These are phyloP conservation scores for Fusarium annulatum DNA, from an alignment of 2,329 filamentous ascomycete genomes.

Conservation along the genomic window DNA sequence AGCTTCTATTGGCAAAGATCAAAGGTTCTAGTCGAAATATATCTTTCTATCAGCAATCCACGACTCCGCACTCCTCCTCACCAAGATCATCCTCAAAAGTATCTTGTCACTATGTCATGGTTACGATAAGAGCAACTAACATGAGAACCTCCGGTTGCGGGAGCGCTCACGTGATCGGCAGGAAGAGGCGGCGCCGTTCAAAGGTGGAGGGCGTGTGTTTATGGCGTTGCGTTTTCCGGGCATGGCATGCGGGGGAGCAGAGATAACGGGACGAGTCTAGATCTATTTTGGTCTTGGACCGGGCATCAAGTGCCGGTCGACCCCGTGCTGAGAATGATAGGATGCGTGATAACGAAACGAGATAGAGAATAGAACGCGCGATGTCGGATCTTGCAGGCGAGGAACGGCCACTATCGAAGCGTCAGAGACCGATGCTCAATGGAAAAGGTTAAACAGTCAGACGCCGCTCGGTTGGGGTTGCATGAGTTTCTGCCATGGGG, in stretches of 20 bases:
- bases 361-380: slow-evolving; percentile 17
- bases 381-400: slow-evolving; percentile 15
- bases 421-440: neutral
- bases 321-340: slow-evolving; percentile 26
- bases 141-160: slow-evolving; percentile 35
- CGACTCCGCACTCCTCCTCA: slow-evolving; percentile 25
- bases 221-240: neutral
- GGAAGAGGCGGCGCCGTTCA: neutral
- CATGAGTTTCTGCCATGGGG: neutral
- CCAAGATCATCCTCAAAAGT: slow-evolving; percentile 11
- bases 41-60: slow-evolving; percentile 19
- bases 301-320: slow-evolving; percentile 33
- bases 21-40: slow-evolving; percentile 29
- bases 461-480: slow-evolving; percentile 17
- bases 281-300: slow-evolving; percentile 15
- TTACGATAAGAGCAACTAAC: slow-evolving; percentile 34
- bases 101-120: slow-evolving; percentile 30
- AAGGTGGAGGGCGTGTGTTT: slow-evolving; percentile 22
- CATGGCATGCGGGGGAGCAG: slow-evolving; percentile 25
- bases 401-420: slow-evolving; percentile 11
- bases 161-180: slow-evolving; percentile 39
- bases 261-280: slow-evolving; percentile 29
- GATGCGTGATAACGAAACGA: slow-evolving; percentile 20
- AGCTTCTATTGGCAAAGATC: slow-evolving; percentile 27
- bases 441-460: neutral